Evolutionary conservation across 108 stramenopile species (phyloP), one percentile per base, ranked within the genome.

Genomic region (Seminavis robusta): DNA sequence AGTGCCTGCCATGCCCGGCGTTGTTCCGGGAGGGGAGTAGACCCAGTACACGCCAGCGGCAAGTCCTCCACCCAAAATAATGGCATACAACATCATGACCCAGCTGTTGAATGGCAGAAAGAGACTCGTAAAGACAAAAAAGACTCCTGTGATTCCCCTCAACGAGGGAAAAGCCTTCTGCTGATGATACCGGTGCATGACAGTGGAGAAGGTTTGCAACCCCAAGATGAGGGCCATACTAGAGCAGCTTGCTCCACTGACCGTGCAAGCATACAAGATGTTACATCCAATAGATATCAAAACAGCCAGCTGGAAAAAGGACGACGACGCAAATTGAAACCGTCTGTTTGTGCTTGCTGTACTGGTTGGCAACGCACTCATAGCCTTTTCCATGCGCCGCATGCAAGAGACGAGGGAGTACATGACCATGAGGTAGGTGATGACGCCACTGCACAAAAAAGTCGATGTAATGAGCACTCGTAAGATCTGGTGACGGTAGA

Each of bases 391-490:
- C 55, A 61, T 47, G 49, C 42, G 42, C 40, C 23, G 37, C 36
- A 43, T 53, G 39, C 10, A 40, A 32, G 32, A 57, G 30, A 19
- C 39, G 6, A 11, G 70, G 37, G 2, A 61, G 27, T 1, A 41
- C n/a, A 53, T 52, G n/a, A n/a, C n/a, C n/a, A n/a, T n/a, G n/a
- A n/a, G n/a, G n/a, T n/a, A 74, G 7, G 69, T 62, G 24, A 61
- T 13, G 1, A 74, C 21, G 1, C 78, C 78, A 33, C 73, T 79
- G 20, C 69, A 69, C 23, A 79, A 24, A 33, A 79, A 75, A 10
- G 56, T 47, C 13, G 69, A 61, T 27, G 73, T 68, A n/a, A n/a
- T n/a, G 13, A 79, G 17, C 6, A 79, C 41, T 17, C 73, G 64
- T 20, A 59, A 59, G 33, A 69, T 47, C 56, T 79, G 73, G 38